Conservation (phyloP, 805 yeast species). For the Brettanomyces anomalus region DNA sequence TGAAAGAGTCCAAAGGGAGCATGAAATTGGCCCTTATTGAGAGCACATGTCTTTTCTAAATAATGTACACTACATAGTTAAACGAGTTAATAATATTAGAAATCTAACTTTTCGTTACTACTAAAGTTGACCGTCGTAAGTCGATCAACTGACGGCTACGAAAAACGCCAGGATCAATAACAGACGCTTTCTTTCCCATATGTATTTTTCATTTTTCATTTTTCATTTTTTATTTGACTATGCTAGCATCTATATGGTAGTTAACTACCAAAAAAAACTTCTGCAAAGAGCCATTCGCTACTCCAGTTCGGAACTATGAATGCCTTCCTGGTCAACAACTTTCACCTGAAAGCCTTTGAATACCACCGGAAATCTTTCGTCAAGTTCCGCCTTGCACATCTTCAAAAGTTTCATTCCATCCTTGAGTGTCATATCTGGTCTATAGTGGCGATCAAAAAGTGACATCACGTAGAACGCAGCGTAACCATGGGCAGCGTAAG, state of each 20-base stretch:
- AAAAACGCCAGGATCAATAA: no score
- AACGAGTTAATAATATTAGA: no score
- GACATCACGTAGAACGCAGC: conserved; percentile 95
- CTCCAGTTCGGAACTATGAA: conserved; percentile 6
- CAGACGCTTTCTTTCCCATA: no score
- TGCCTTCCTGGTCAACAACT: conserved; percentile 26
- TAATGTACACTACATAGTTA: no score
- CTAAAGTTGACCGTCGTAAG: no score
- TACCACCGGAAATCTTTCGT: conserved; percentile 83
- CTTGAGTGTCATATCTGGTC: conserved; percentile 60
- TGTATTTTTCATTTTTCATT: no score
- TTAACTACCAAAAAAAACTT: background rate
- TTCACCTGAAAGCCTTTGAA: conserved; percentile 62
- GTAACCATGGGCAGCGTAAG: conserved; percentile 97
- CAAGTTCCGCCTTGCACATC: conserved; percentile 68
- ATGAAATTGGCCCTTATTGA: conserved; percentile 3
- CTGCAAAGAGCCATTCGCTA: background rate
- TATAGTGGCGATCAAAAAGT: conserved; percentile 82
- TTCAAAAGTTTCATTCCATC: conserved; percentile 73
- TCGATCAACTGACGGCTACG: no score
- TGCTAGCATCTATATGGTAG: background rate
- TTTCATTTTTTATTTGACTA: no score
- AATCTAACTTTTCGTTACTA: no score
- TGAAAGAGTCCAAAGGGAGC: background rate
- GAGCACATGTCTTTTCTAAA: background rate